A percentile compares a stretch with the other conserved stretches of the same genome.
phyloP scores from a whole-genome alignment of 331 rosid genomes.

The Malus hybrid region DNA sequence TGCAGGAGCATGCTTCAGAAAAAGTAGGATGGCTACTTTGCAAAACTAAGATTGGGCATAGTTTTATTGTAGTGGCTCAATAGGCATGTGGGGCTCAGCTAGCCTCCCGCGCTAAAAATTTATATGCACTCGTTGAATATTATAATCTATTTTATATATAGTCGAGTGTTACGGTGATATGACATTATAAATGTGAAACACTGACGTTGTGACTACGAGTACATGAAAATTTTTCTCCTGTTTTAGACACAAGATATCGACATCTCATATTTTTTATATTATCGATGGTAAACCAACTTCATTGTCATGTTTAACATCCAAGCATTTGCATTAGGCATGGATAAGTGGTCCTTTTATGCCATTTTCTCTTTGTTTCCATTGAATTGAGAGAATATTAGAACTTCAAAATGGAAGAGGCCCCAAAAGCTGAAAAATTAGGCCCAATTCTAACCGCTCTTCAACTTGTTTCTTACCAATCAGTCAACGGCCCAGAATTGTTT shows the following conservation, averaged over 20 bases:
- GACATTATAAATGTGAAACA: no score
- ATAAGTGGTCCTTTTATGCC: background rate
- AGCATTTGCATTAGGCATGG: background rate
- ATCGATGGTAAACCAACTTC: background rate
- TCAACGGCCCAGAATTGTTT: background rate
- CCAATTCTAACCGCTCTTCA: background rate
- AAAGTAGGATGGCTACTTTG: background rate
- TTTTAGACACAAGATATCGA: no score
- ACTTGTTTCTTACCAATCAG: background rate
- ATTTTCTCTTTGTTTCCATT: background rate
- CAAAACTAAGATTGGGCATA: background rate
- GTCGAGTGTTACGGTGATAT: no score
- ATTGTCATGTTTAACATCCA: background rate
- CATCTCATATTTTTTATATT: no score
- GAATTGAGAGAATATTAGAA: background rate
- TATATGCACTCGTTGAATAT: no score
- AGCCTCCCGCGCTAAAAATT: background rate
- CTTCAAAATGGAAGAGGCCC: background rate
- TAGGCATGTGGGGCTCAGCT: background rate
- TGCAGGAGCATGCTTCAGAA: background rate
- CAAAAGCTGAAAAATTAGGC: background rate
- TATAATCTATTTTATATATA: no score
- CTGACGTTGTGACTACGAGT: no score
- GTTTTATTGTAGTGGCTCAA: background rate
- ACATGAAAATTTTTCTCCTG: no score